Base-by-base conservation (phyloP, 2,329 filamentous ascomycete genomes). In the Fusarium vanettenii region DNA sequence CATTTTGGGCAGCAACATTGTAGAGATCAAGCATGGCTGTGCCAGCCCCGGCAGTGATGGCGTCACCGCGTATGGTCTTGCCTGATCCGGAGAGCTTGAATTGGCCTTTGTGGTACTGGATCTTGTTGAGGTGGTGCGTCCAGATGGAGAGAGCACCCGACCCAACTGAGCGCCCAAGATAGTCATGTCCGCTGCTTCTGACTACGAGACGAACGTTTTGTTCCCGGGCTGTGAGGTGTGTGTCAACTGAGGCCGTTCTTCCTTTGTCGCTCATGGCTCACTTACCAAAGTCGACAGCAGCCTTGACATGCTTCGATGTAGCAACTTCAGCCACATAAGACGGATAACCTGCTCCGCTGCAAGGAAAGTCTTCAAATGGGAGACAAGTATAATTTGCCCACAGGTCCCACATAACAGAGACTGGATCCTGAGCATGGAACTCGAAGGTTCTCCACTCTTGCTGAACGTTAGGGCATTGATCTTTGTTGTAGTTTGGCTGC, bases 91-190 rank as follows among this genome's bases (percentile, higher is more conserved):
- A 76, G 56, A 86, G 84, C 48, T 72, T 79, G 73, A 88, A 86
- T 2, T 80, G 69, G 18, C 81, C 83, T 18, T 83, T 72, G 60
- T 83, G 84, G 43, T 83, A 83, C 9, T 76, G 37, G 13, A 85
- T 77, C 18, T 77, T 76, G 45, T 83, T 83, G 45, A 89, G 80
- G 68, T 88, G 78, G 65, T 87, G 87, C 1, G 84, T 85, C 89
- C 88, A 90, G 69, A 89, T 85, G 2, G 84, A 88, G 5, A 91
- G 80, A 0, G 87, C 85, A 6, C 89, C 88, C 1, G 84, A 84
- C 1, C 83, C 85, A 31, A 81, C 81, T 13, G 84, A 86, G 4
- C 84, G 82, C 9, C 85, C 86, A 5, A 84, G 75, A 31, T 83
- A 84, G 60, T 87, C 84, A 56, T 86, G 82, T 31, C 84, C 80